Evolutionary conservation across 2,329 filamentous ascomycete species (phyloP), one percentile per base, ranked within the genome.

Genomic region (Botrytis pseudocinerea): DNA sequence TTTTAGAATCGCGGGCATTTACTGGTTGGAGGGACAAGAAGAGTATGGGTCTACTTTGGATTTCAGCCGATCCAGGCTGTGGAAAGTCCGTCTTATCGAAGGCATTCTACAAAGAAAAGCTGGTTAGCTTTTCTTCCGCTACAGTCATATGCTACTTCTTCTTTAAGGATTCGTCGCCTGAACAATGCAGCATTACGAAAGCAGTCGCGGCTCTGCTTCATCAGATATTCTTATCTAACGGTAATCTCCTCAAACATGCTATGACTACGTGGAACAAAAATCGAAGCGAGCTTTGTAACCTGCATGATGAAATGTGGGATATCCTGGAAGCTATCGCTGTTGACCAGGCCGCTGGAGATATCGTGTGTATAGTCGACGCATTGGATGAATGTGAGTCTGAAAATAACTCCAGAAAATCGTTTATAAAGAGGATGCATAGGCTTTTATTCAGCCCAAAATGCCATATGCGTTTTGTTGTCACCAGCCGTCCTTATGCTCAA

Each of bases 291-390:
- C 40, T 70, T 25, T 63, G 54, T 1, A 51, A 62, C 20, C 10
- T 46, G 5, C 20, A 40, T 57, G 44, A 48, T 38, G 8, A 3
- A 2, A 69, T 70, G 51, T 73, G 66, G 71, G 46, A 46, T 6
- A 63, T 57, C 18, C 38, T 70, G 3, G 38, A 38, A 70, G 14
- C 12, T 7, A 46, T 59, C 12, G 65, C 65, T 7, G 1, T 9
- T 7, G 38, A 73, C 38, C 8, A n/a, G 1, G 44, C 38, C 28
- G 38, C 66, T 5, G 42, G 66, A 18, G n/a, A 73, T 22, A 51
- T 73, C 38, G 25, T 73, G 25, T 73, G 71, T 25, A 42, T 70
- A 12, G n/a, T 73, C 5, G 71, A 73, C 57, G 71, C 71, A 4
- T 46, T 73, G 38, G 66, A 73, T 22, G 65, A 70, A 46, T 70